These are phyloP conservation scores for Caloboletus firmus DNA, from an alignment of 1,284 basidiomycete species.

Conservation along the genomic window DNA sequence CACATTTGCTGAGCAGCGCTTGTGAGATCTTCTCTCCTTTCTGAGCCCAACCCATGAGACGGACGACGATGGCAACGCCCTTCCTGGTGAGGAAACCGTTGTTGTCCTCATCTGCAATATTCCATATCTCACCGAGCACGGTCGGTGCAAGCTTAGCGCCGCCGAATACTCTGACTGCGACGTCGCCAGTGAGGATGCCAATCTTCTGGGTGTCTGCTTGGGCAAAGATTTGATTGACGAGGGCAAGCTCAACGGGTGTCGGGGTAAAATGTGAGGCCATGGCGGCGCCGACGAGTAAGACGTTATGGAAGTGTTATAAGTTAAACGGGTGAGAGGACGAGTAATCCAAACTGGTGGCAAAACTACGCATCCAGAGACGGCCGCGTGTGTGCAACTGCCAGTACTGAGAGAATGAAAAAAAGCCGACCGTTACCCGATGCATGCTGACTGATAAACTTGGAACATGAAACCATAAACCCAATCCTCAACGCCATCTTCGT, in stretches of 20 bases:
- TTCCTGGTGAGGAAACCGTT: constrained; percentile 88
- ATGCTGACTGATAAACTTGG: not conserved
- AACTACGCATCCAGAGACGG: constrained; percentile 23
- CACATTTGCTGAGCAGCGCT: constrained; percentile 66
- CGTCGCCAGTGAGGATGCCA: constrained; percentile 82
- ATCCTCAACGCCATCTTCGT: no score
- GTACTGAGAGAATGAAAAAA: not conserved
- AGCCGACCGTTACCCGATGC: not conserved
- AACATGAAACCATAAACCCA: no score
- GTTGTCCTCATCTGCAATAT: constrained; percentile 88
- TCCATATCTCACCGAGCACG: constrained; percentile 94
- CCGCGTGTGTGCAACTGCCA: constrained; percentile 1
- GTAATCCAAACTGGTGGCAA: not conserved
- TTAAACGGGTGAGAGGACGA: constrained; percentile 11
- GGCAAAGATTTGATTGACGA: constrained; percentile 70
- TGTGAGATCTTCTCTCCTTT: constrained; percentile 72
- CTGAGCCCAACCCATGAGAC: constrained; percentile 93
- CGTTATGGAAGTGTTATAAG: constrained; percentile 20
- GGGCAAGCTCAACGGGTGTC: constrained; percentile 61
- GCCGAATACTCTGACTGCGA: constrained; percentile 78
- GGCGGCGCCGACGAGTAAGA: constrained; percentile 17
- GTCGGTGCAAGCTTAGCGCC: constrained; percentile 75
- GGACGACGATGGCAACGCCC: constrained; percentile 81
- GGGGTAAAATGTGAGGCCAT: constrained; percentile 68
- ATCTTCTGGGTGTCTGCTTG: constrained; percentile 73